These are phyloP conservation scores for Marasmius sp. DNA, from an alignment of 1,284 basidiomycete species.

Conservation along the genomic window DNA sequence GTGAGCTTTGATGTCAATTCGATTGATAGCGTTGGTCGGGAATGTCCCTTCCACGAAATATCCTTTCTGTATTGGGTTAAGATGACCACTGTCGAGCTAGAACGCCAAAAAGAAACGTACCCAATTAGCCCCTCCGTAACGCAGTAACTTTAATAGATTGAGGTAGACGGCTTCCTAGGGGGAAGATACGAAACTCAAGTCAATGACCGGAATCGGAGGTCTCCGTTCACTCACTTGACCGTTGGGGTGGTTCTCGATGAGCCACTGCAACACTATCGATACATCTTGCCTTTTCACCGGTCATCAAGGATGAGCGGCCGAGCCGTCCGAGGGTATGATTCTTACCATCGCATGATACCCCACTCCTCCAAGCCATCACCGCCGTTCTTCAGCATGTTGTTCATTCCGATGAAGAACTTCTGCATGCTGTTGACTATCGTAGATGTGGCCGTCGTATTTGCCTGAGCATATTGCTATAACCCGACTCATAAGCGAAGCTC, in stretches of 20 bases:
- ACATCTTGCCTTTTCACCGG: conserved; percentile 4
- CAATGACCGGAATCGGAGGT: neutral
- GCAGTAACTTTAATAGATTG: neutral
- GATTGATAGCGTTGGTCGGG: conserved; percentile 10
- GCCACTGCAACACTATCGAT: neutral
- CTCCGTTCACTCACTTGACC: conserved; percentile 4
- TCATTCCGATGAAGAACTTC: neutral
- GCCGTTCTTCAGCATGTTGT: neutral
- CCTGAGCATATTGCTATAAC: neutral
- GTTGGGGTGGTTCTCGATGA: neutral
- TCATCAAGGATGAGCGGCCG: neutral
- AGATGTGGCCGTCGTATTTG: neutral
- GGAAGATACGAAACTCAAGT: neutral
- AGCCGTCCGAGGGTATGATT: neutral
- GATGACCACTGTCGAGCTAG: neutral
- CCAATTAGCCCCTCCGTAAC: neutral
- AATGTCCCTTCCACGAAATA: conserved; percentile 8
- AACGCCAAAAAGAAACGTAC: neutral
- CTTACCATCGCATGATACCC: neutral
- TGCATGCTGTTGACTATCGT: neutral
- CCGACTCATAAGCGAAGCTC: neutral
- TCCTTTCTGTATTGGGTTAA: conserved; percentile 1
- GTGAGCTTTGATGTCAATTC: conserved; percentile 12
- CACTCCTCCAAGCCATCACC: neutral
- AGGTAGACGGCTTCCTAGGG: neutral